Base-by-base conservation (phyloP, 805 yeast genomes). In the Wickerhamomyces sydowiorum region DNA sequence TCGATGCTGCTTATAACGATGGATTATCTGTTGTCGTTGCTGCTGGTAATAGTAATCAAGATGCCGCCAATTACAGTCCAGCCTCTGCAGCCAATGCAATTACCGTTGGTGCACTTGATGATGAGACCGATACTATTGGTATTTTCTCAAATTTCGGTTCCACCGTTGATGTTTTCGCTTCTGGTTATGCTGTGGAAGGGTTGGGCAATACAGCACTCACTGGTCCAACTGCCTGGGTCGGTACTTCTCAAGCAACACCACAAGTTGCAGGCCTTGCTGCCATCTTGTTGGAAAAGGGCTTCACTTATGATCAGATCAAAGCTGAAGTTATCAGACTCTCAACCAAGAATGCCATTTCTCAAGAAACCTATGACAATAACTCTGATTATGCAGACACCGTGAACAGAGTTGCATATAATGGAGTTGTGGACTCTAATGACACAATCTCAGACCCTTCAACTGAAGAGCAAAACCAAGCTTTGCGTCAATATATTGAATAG, bases 31-130 rank as follows among this genome's bases (percentile, higher is more conserved):
- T 82, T 18, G 83, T 80, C n/a, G 85, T 70, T 4, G 95, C 96
- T 0, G 95, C 95, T 0, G 96, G 96, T 1, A 88, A 88, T 59
- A 70, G 80, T 24, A 77, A 80, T 50, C 59, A 73, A 13, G 75
- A 85, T 54, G 95, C 96, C 0, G 86, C 96, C 52, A 60, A 69
- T 46, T 74, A 78, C 21, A 84, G 91, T 42, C 96, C 96, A 0
- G 91, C 93, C 2, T 80, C 88, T 24, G 81, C 88, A 2, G 64
- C 60, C 2, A 65, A 66, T 35, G 85, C 84, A 0, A 73, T 86
- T 6, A 78, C 91, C 0, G 90, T 88, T 5, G 96, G 96, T 1
- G 93, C 96, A 5, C 76, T 86, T 37, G 88, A 86, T 53, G 95
- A 84, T 55, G 54, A 70, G 14, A 69, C 69, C 12, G 91, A 85